Conservation (phyloP, 73 alveolate species). For the Stentor roeselii region DNA sequence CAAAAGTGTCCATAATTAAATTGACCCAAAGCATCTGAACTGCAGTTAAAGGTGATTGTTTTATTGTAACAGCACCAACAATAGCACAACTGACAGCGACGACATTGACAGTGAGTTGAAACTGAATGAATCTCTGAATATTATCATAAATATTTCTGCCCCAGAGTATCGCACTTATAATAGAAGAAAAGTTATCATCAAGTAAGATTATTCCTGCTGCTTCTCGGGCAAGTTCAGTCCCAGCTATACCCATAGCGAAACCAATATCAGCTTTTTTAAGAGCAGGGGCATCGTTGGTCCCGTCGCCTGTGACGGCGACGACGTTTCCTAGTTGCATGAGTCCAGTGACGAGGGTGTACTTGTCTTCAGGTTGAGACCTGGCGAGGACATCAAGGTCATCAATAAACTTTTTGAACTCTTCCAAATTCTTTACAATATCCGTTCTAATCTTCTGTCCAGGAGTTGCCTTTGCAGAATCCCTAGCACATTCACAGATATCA, state of each 20-base stretch:
- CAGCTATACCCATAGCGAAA: slow-evolving; percentile 87
- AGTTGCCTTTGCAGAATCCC: slow-evolving; percentile 46
- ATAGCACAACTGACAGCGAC: slow-evolving; percentile 76
- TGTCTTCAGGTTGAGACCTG: slow-evolving; percentile 92
- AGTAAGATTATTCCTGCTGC: slow-evolving; percentile 86
- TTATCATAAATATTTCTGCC: slow-evolving; percentile 93
- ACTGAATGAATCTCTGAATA: slow-evolving; percentile 85
- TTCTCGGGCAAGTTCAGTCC: slow-evolving; percentile 92
- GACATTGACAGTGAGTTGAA: slow-evolving; percentile 83
- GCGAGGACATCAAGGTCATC: slow-evolving; percentile 78
- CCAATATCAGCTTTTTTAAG: slow-evolving; percentile 85
- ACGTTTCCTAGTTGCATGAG: slow-evolving; percentile 76
- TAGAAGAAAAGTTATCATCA: slow-evolving; percentile 88
- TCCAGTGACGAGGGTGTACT: slow-evolving; percentile 86
- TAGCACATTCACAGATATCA: slow-evolving; percentile 58
- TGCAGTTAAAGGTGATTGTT: slow-evolving; percentile 82
- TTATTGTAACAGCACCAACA: slow-evolving; percentile 79
- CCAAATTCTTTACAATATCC: slow-evolving; percentile 59
- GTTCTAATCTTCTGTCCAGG: slow-evolving; percentile 33
- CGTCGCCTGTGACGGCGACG: slow-evolving; percentile 98
- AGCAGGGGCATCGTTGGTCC: slow-evolving; percentile 96
- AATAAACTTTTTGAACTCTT: slow-evolving; percentile 60
- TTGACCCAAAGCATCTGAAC: no score
- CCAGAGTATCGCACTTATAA: slow-evolving; percentile 84
- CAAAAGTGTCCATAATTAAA: slow-evolving; percentile 93